A percentile compares a stretch with the other conserved stretches of the same genome.
Conservation (phyloP, 306 rosid genomes). For the Canavalia gladiata region DNA sequence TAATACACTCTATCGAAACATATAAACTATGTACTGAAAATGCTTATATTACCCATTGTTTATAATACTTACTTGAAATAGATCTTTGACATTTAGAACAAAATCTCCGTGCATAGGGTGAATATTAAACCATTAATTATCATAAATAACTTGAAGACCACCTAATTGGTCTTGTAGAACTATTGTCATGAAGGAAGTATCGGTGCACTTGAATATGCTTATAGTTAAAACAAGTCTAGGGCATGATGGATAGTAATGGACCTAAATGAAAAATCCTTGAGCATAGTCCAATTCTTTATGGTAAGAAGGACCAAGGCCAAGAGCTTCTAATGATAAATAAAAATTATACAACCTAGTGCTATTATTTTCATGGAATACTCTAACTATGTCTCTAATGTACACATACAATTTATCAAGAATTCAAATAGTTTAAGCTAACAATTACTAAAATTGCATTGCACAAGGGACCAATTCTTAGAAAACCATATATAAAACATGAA, state of each 20-base stretch:
- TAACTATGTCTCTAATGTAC: constrained; percentile 49
- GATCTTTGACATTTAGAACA: constrained; percentile 60
- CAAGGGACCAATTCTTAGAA: not conserved
- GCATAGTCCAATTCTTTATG: constrained; percentile 49
- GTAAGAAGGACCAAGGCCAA: constrained; percentile 51
- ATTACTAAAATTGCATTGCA: not conserved
- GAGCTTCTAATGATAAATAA: constrained; percentile 59
- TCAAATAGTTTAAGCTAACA: not conserved
- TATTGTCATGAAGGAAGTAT: constrained; percentile 49
- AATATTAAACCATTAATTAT: constrained; percentile 56
- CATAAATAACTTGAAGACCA: constrained; percentile 59
- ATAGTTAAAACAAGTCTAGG: constrained; percentile 62
- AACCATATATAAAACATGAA: not conserved
- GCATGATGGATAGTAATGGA: constrained; percentile 64
- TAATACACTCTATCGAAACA: not conserved
- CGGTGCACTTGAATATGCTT: constrained; percentile 53
- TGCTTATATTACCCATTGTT: not conserved
- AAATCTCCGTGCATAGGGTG: constrained; percentile 58
- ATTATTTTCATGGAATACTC: constrained; percentile 55
- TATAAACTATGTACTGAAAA: not conserved
- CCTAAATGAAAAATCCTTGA: constrained; percentile 42
- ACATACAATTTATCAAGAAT: not conserved
- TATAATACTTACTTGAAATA: constrained; percentile 49
- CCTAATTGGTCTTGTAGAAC: constrained; percentile 63
- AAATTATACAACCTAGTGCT: constrained; percentile 44